phyloP scores from a whole-genome alignment of 1,284 basidiomycete genomes.

The Thecaphora thlaspeos region DNA sequence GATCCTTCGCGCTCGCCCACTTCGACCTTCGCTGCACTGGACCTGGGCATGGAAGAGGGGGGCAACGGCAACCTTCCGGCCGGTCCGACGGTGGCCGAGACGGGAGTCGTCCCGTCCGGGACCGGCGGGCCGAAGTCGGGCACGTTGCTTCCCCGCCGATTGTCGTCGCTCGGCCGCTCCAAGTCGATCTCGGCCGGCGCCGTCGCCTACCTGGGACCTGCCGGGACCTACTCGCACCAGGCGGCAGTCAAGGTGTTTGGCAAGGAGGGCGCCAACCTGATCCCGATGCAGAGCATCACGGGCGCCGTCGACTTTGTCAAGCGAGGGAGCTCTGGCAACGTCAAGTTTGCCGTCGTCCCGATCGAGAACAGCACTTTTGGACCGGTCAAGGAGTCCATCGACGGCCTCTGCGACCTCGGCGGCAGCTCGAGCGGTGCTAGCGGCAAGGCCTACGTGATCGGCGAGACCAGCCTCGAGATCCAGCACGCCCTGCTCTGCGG shows the following conservation, averaged over 20 bases:
- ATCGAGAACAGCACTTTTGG: constrained; percentile 37
- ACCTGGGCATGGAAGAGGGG: constrained; percentile 2
- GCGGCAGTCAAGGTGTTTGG: constrained; percentile 35
- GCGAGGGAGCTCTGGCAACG: constrained; percentile 28
- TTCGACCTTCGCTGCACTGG: not conserved
- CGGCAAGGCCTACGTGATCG: constrained; percentile 19
- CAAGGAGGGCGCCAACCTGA: constrained; percentile 20
- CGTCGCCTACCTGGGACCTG: constrained; percentile 33
- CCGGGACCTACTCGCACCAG: constrained; percentile 35
- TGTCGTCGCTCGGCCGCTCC: constrained; percentile 26
- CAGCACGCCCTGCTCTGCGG: constrained; percentile 36
- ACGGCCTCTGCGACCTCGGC: constrained; percentile 26
- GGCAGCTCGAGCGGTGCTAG: not conserved
- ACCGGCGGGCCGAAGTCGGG: constrained; percentile 41
- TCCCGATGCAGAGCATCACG: constrained; percentile 35
- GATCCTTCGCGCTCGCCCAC: constrained; percentile 1
- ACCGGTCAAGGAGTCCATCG: constrained; percentile 29
- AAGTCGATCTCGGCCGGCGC: constrained; percentile 31
- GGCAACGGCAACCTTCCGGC: constrained; percentile 13
- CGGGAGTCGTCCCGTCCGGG: constrained; percentile 31
- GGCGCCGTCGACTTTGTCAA: constrained; percentile 39
- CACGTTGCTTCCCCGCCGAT: constrained; percentile 26
- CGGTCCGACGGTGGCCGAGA: constrained; percentile 39
- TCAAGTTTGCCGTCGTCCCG: constrained; percentile 34
- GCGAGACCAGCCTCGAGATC: constrained; percentile 25